A percentile compares a stretch with the other conserved stretches of the same genome.
Conservation (phyloP, 345 rosid species). For the Aquilaria yunnanensis region DNA sequence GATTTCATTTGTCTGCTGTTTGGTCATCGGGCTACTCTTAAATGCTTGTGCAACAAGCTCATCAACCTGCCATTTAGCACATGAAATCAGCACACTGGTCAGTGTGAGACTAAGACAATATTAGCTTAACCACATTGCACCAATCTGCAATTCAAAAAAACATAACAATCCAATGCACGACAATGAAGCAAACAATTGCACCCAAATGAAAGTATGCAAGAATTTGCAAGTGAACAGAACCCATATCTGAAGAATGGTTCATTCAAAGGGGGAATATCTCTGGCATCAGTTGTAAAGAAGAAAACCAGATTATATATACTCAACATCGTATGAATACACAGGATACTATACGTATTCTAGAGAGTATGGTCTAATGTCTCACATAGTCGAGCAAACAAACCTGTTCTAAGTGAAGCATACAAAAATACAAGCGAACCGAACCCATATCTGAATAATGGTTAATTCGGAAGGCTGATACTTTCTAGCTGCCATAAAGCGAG, state of each 20-base stretch:
- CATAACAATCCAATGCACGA: background rate
- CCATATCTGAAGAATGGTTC: background rate
- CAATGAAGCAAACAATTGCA: background rate
- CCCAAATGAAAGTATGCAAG: background rate
- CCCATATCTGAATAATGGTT: too few relatives aligned
- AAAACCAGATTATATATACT: too few relatives aligned
- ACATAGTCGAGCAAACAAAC: too few relatives aligned
- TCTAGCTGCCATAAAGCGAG: too few relatives aligned
- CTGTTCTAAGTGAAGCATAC: too few relatives aligned
- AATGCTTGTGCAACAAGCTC: constrained; percentile 71
- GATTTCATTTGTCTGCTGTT: constrained; percentile 51
- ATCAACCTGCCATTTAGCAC: constrained; percentile 49
- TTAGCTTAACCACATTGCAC: background rate
- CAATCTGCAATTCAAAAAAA: background rate
- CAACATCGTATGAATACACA: too few relatives aligned
- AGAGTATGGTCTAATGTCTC: too few relatives aligned
- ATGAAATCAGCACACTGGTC: background rate
- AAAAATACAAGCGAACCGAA: too few relatives aligned
- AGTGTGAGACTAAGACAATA: background rate
- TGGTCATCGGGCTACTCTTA: constrained; percentile 29
- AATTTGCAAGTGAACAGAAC: background rate
- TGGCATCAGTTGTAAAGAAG: too few relatives aligned
- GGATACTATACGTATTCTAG: too few relatives aligned
- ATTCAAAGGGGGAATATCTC: too few relatives aligned
- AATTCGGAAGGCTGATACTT: too few relatives aligned